Percentiles rank a stretch among this genome's conserved stretches.
Evolutionary conservation across 1,139 yeast genomes (phyloP).

Genomic region (Saccharomycopsis hybrid): DNA sequence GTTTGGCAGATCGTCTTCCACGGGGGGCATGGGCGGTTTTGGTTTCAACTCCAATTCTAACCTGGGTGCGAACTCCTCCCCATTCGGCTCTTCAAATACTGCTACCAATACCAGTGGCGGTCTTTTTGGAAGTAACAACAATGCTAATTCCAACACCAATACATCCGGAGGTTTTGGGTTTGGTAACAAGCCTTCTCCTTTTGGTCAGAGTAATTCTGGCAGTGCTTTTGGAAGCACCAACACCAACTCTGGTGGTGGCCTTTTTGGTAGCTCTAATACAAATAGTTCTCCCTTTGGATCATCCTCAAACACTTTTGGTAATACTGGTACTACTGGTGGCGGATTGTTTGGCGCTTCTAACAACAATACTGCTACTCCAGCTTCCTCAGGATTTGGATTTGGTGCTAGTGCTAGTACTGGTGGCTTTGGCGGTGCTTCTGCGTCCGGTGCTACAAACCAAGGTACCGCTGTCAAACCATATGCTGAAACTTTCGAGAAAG

Average conservation of each 20-base stretch:
- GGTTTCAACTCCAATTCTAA: constrained; percentile 18
- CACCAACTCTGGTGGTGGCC: constrained; percentile 27
- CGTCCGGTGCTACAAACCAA: constrained; percentile 30
- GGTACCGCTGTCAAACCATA: constrained; percentile 75
- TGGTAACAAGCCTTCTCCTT: constrained; percentile 22
- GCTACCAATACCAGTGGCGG: constrained; percentile 20
- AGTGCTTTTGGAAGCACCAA: constrained; percentile 30
- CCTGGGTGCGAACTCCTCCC: constrained; percentile 21
- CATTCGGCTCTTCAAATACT: constrained; percentile 21
- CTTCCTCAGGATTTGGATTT: constrained; percentile 31
- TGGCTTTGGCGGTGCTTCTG: constrained; percentile 32
- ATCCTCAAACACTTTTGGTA: constrained; percentile 29
- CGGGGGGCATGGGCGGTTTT: constrained; percentile 18
- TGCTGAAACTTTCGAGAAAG: constrained; percentile 65
- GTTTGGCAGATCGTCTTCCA: constrained; percentile 17
- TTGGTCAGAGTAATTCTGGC: constrained; percentile 22
- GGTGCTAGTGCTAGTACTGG: constrained; percentile 22
- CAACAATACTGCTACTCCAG: constrained; percentile 16
- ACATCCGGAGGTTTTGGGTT: constrained; percentile 25
- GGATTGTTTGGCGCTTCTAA: constrained; percentile 33
- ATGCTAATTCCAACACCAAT: constrained; percentile 7
- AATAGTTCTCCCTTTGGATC: constrained; percentile 18
- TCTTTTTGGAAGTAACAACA: constrained; percentile 22
- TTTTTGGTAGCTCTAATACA: constrained; percentile 31
- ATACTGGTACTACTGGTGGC: constrained; percentile 22